phyloP scores from a whole-genome alignment of 768 basidiomycete species.

The Leccinum sublutescens region DNA sequence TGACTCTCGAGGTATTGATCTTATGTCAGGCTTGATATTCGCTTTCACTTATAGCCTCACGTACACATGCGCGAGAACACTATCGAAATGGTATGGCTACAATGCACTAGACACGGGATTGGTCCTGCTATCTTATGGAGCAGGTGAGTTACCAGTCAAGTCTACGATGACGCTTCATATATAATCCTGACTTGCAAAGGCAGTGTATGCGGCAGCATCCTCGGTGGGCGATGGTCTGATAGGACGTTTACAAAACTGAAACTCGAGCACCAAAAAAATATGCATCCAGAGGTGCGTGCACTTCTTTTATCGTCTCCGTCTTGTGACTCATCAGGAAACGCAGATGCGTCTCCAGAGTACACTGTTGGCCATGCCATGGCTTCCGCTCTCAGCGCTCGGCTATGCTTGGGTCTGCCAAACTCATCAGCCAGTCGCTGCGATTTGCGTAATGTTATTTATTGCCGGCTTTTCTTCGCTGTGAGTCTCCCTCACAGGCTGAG shows the following conservation, averaged over 20 bases:
- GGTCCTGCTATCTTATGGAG: conserved; percentile 70
- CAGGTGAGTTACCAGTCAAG: conserved; percentile 41
- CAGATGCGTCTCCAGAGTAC: conserved; percentile 76
- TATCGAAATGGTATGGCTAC: conserved; percentile 63
- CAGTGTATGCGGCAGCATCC: conserved; percentile 49
- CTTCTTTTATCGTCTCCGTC: not conserved
- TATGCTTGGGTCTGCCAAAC: conserved; percentile 77
- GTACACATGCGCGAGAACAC: conserved; percentile 73
- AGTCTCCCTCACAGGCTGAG: not conserved
- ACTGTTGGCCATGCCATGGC: conserved; percentile 45
- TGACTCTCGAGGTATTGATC: not conserved
- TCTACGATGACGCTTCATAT: not conserved
- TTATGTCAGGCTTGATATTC: conserved; percentile 60
- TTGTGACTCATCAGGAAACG: not conserved
- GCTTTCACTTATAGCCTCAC: conserved; percentile 66
- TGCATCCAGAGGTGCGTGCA: conserved; percentile 59
- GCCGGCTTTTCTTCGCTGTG: conserved; percentile 59
- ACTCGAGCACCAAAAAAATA: conserved; percentile 40
- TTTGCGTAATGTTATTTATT: conserved; percentile 71
- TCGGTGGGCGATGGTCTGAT: conserved; percentile 62
- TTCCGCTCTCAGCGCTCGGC: conserved; percentile 59
- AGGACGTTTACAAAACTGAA: conserved; percentile 41
- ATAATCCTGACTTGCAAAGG: conserved; percentile 30
- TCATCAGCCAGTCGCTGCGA: conserved; percentile 60
- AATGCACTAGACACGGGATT: conserved; percentile 71